These are phyloP conservation scores for Pythium dissotocum DNA, from an alignment of 352 stramenopile genomes.

Conservation along the genomic window DNA sequence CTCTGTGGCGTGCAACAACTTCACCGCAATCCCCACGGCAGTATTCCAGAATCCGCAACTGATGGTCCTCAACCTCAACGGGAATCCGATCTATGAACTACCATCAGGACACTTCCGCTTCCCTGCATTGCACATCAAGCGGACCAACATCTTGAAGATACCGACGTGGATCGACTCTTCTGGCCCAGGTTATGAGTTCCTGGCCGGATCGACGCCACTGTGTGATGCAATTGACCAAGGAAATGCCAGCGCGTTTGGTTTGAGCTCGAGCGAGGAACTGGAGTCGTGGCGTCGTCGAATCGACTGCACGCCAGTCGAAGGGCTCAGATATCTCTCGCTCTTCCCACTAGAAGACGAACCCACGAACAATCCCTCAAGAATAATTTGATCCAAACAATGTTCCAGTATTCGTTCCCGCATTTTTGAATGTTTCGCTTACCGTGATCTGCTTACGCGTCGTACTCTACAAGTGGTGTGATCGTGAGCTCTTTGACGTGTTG, in stretches of 20 bases:
- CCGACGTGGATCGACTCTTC: conserved; percentile 2
- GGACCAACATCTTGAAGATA: background rate
- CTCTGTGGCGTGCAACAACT: conserved; percentile 24
- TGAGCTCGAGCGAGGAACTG: background rate
- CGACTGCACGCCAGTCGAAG: conserved; percentile 18
- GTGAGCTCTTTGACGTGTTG: background rate
- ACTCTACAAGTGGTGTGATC: background rate
- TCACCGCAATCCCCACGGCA: conserved; percentile 4
- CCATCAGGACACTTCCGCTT: background rate
- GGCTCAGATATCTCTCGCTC: conserved; percentile 1
- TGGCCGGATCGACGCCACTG: conserved; percentile 4
- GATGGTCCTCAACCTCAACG: background rate
- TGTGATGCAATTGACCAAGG: background rate
- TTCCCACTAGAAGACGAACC: conserved; percentile 18
- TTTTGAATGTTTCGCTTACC: no score
- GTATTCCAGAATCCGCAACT: background rate
- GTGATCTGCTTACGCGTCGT: background rate
- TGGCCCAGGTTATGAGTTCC: background rate
- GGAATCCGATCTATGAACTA: conserved; percentile 15
- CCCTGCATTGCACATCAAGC: background rate
- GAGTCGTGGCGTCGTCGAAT: background rate
- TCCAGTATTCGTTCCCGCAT: no score
- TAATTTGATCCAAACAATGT: background rate
- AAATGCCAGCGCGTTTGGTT: conserved; percentile 2
- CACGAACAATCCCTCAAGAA: conserved; percentile 11